Base-by-base conservation (phyloP, 352 stramenopile species). In the Phytophthora macrochlamydospora region DNA sequence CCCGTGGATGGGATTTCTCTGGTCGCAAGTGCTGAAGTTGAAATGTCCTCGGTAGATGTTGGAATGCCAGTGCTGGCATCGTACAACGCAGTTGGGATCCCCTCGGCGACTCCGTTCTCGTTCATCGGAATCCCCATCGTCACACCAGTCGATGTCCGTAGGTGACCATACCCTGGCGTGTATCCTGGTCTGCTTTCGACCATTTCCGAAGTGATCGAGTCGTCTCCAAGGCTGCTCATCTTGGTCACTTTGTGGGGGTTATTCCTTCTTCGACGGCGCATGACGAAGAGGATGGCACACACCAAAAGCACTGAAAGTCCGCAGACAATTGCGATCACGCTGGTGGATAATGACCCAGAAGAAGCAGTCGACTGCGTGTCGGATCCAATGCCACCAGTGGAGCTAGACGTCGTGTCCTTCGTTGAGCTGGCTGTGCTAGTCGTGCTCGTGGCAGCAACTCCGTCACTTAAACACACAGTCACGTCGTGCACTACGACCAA, bases 91-190 rank as follows among this genome's bases (percentile, higher is more conserved):
- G 62, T 68, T 44, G 59, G 59, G 11, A 69, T 69, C 14, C 65
- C 65, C 48, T 67, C 59, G 2, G 65, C 59, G 43, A 69, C 59
- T 6, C 65, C 65, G 35, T 40, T 69, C 2, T 35, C 42, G 8
- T 48, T 68, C 65, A 72, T 72, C 7, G 65, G 65, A 9, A 72
- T 69, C 4, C 65, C 65, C 29, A 68, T n/a, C 0, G 59, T 44
- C 44, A 72, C 59, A 28, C 65, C 65, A 38, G 59, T 69, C 13
- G 65, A 72, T 1, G 60, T 66, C 8, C 24, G 56, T 9, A 69
- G 32, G 6, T 14, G 43, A 42, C 33, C 38, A 35, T 66, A 73
- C 1, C 37, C n/a, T 45, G 56, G 59, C 13, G 42, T 53, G 46
- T 30, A 51, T 12, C n/a, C 53, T 40, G 43, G 60, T 30, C 29